Percentiles rank a stretch among this genome's conserved stretches.
Conservation (phyloP, 768 basidiomycete species). For the Solioccasus polychromus region DNA sequence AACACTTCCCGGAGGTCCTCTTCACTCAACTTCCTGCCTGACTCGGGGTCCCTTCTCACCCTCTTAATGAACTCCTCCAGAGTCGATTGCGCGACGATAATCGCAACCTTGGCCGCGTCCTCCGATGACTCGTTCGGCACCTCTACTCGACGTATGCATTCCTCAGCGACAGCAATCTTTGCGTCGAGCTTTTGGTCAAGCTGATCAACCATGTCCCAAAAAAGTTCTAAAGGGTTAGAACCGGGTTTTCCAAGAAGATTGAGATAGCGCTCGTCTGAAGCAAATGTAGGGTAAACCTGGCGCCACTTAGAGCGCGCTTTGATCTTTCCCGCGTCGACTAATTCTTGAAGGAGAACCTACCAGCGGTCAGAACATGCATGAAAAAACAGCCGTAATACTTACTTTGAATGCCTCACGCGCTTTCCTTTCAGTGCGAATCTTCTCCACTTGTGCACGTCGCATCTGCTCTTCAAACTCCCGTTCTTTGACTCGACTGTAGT, state of each 20-base stretch:
- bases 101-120: conserved; percentile 34
- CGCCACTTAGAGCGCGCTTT: conserved; percentile 91
- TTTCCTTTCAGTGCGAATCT: conserved; percentile 81
- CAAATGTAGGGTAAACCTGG: conserved; percentile 74
- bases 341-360: conserved; percentile 67
- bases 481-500: conserved; percentile 87
- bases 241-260: conserved; percentile 90
- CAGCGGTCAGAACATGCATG: background rate
- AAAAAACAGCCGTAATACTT: background rate
- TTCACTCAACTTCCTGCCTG: conserved; percentile 43
- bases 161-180: conserved; percentile 68
- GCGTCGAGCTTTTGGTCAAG: conserved; percentile 83
- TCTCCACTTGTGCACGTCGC: conserved; percentile 76
- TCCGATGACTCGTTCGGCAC: conserved; percentile 30
- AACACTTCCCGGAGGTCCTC: conserved; percentile 60
- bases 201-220: conserved; percentile 90
- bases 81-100: conserved; percentile 54
- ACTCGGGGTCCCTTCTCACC: conserved; percentile 56
- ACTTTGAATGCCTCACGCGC: conserved; percentile 91
- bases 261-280: conserved; percentile 78
- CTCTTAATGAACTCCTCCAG: conserved; percentile 60
- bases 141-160: conserved; percentile 47
- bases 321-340: conserved; percentile 65
- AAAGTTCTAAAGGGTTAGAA: conserved; percentile 92
- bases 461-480: conserved; percentile 89